Evolutionary conservation across 2,329 filamentous ascomycete species (phyloP).

Genomic region (Rutstroemia sp.): DNA sequence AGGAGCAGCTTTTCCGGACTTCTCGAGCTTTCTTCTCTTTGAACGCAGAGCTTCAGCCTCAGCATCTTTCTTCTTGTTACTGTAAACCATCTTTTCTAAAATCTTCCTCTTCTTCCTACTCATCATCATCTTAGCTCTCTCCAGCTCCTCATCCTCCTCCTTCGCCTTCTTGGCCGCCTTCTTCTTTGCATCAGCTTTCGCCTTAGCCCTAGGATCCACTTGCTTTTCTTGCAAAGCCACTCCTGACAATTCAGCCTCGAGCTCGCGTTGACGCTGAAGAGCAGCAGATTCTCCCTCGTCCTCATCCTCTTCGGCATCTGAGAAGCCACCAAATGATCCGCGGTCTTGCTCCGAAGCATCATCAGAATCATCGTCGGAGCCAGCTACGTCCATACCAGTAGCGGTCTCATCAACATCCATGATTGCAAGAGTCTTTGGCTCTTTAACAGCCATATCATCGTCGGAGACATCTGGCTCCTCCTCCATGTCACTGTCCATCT

Average conservation of each 20-base stretch:
- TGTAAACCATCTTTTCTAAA: constrained; percentile 95
- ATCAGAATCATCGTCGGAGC: constrained; percentile 32
- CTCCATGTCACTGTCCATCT: constrained; percentile 50
- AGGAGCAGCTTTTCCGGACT: constrained; percentile 25
- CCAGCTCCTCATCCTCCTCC: constrained; percentile 78
- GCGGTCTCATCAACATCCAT: constrained; percentile 27
- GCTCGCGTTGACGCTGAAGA: constrained; percentile 73
- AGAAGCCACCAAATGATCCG: constrained; percentile 29
- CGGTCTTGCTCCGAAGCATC: constrained; percentile 30
- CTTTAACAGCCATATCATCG: constrained; percentile 41
- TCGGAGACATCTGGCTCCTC: constrained; percentile 32
- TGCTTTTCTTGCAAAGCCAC: constrained; percentile 46
- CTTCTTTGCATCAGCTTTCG: constrained; percentile 63
- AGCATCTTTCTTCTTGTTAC: constrained; percentile 85
- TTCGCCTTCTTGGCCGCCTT: constrained; percentile 62
- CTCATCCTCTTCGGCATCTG: constrained; percentile 39
- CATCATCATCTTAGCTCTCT: constrained; percentile 96
- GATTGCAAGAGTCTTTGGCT: constrained; percentile 30
- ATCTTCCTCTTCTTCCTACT: constrained; percentile 96
- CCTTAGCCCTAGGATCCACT: constrained; percentile 48
- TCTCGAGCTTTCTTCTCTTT: constrained; percentile 90
- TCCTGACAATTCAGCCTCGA: constrained; percentile 86
- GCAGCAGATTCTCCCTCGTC: constrained; percentile 56
- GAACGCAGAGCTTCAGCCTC: constrained; percentile 80
- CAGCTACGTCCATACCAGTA: constrained; percentile 29